phyloP scores from a whole-genome alignment of 345 rosid species.

The Populus ilicifolia region DNA sequence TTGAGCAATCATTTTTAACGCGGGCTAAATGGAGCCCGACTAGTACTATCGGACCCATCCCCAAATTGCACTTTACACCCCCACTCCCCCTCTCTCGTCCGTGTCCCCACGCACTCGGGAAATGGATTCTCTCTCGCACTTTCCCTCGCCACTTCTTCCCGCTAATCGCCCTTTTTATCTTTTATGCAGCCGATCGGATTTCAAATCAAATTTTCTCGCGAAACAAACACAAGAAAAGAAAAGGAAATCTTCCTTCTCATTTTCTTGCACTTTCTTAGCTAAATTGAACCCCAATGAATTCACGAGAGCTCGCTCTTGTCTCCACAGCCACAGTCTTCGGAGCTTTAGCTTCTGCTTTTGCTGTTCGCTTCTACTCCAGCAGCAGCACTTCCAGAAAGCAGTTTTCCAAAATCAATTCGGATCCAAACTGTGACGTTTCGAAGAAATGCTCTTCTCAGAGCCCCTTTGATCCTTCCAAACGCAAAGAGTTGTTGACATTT shows the following conservation, averaged over 20 bases:
- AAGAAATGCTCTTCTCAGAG: slow-evolving; percentile 32
- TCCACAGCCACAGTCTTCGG: slow-evolving; percentile 63
- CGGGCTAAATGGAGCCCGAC: too few relatives aligned
- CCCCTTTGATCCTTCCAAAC: slow-evolving; percentile 76
- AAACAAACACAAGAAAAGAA: background rate
- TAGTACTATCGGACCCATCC: too few relatives aligned
- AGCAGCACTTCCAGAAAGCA: slow-evolving; percentile 29
- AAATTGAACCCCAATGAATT: slow-evolving; percentile 39
- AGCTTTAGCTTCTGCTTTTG: slow-evolving; percentile 60
- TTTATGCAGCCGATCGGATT: background rate
- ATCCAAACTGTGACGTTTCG: slow-evolving; percentile 33
- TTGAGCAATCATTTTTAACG: too few relatives aligned
- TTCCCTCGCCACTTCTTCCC: background rate
- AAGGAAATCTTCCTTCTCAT: background rate
- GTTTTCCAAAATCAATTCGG: slow-evolving; percentile 21
- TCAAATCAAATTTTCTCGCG: background rate
- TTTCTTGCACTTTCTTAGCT: background rate
- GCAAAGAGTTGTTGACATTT: slow-evolving; percentile 53
- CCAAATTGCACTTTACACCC: too few relatives aligned
- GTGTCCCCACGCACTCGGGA: background rate
- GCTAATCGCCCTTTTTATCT: background rate
- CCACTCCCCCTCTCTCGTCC: background rate
- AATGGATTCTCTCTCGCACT: background rate
- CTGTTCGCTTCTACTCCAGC: slow-evolving; percentile 37
- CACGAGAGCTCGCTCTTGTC: slow-evolving; percentile 55